Evolutionary conservation across 164 flowering plant species (phyloP), one percentile per base, ranked within the genome.

Genomic region (Vitis labrusca): DNA sequence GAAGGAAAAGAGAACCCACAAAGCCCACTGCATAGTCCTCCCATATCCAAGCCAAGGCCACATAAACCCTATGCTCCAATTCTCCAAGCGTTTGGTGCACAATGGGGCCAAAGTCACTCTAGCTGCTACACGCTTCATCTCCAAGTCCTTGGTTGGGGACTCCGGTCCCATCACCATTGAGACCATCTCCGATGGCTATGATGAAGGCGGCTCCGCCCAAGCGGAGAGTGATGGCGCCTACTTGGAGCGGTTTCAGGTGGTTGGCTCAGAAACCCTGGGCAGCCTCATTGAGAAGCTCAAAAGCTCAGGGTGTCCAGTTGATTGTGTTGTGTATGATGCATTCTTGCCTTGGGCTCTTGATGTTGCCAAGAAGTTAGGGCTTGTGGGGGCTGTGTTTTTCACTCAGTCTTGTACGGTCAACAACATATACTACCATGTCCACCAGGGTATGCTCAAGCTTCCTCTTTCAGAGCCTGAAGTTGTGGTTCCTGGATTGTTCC

Each of bases 301-400:
- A 6, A 29, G 3, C 8, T 32, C 72, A 6, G 77, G 67, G 10
- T 3, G 48, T 52, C 82, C 74, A 17, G 72, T 81, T 19, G 52
- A 62, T 19, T 61, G 58, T 6, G 8, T 83, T 7, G 51, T 81
- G 8, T 81, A 76, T 52, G 82, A 81, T 49, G 75, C 70, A 0
- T 77, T 78, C 47, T 3, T 77, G 50, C 72, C 79, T 19, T 83
- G 84, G 84, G 83, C 65, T 4, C 70, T 83, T 9, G 81, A 78
- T 51, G 76, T 79, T 0, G 84, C 80, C 8, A 76, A 71, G 47
- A 12, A 69, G 58, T 65, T 68, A 49, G 85, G 83, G 3, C 16
- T 77, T 1, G 23, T 16, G 2, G 79, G 64, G 48, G 80, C 54
- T 9, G 67, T 50, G 9, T 81, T 81, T 52, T 77, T 81, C 73